These are phyloP conservation scores for Fusarium kyushuense DNA, from an alignment of 2,329 filamentous ascomycete genomes.

Conservation along the genomic window DNA sequence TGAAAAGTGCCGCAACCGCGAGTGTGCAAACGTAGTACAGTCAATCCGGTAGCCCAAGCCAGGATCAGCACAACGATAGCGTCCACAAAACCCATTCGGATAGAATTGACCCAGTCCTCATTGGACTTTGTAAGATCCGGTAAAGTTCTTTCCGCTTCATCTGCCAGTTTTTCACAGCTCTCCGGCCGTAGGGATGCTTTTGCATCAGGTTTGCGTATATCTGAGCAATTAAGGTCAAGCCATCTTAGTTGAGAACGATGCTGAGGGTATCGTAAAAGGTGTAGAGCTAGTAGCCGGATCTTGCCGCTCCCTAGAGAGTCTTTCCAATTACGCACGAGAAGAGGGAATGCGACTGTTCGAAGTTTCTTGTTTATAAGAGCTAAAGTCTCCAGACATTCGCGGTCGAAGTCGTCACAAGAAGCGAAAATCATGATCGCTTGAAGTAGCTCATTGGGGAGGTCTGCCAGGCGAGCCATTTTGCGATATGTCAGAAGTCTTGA, in stretches of 20 bases:
- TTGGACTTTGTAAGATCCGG: not conserved
- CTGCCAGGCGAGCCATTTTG: not conserved
- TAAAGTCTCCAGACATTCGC: not conserved
- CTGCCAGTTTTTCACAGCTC: not conserved
- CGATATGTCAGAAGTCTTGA: not conserved
- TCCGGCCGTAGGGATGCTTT: too few relatives aligned
- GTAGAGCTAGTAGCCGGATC: not conserved
- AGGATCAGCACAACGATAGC: not conserved
- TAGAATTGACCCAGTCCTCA: not conserved
- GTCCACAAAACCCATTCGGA: not conserved
- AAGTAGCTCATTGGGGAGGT: too few relatives aligned
- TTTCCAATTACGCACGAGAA: not conserved
- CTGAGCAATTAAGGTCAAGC: too few relatives aligned
- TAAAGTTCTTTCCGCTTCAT: not conserved
- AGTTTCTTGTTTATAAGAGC: not conserved
- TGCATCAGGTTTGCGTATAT: too few relatives aligned
- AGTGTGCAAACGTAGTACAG: accelerated
- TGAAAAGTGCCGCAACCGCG: too few relatives aligned
- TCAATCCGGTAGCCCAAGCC: not conserved
- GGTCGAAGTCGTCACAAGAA: not conserved
- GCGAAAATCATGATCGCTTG: not conserved
- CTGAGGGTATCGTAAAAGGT: not conserved
- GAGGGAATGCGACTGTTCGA: not conserved
- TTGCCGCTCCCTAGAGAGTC: too few relatives aligned
- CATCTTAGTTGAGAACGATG: not conserved